Evolutionary conservation across 176 grass and related monocot genomes (phyloP), one percentile per base, ranked within the genome.

Genomic region (Oryza officinalis): DNA sequence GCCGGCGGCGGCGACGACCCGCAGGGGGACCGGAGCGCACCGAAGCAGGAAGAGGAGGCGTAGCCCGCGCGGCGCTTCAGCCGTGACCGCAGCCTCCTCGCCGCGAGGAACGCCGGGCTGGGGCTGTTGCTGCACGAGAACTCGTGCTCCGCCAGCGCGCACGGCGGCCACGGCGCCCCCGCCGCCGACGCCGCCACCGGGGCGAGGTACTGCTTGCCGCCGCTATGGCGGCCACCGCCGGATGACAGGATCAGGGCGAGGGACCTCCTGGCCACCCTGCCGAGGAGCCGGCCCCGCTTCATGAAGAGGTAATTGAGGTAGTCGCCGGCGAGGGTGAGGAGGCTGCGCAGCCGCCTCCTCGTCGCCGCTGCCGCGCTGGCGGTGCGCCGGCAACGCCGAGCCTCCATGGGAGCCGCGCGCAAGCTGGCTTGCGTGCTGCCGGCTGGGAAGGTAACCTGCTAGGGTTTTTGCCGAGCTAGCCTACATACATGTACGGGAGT

Each of bases 81-180:
- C 69, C 87, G 31, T 69, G 84, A 72, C n/a, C 74, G 80, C 33
- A 94, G 79, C 73, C 78, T 67, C 86, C 75, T 96, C 14, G 71
- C 66, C 13, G 52, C 60, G 23, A 86, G 61, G 18, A 86, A 79
- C 43, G 84, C 57, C 1, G 85, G 91, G 85, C 85, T 80, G 12
- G 94, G 94, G 89, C 87, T 97, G 47, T 81, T 73, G 61, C 75
- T 89, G 65, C 91, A 97, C 13, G 94, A 97, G 87, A 97, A 97
- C 82, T 97, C 91, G 64, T 79, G 80, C 68, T 91, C 94, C 52
- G 32, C 63, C 18, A 84, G 30, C n/a, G 78, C 67, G 26, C 79
- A 77, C 2, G 80, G 32, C 20, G 77, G 61, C 69, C 59, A 31
- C 64, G 69, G 72, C 72, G 71, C 1, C 28, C 2, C 44, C 2